Base-by-base conservation (phyloP, 306 rosid genomes). In the Canavalia gladiata region DNA sequence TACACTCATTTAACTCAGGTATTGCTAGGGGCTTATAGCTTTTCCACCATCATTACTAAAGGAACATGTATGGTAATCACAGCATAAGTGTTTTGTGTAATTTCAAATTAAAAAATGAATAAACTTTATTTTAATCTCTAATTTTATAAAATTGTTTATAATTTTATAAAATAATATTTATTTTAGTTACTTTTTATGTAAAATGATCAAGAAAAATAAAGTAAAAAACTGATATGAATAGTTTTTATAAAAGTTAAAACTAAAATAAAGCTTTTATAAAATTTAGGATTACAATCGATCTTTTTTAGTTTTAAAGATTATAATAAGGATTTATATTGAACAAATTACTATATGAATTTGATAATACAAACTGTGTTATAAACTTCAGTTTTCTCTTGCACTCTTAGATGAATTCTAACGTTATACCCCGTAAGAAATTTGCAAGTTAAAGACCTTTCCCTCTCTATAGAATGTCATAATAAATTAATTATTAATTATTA, bases 31-130 rank as follows among this genome's bases (percentile, higher is more conserved):
- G 13, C 1, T 47, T 65, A 41, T 66, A 66, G 37, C 30, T 42
- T 56, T 74, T 29, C 13, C 55, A 52, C 37, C 77, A 54, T 72
- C 65, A 72, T 72, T 72, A 28, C 6, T 18, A 39, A 25, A 37
- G 1, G 12, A 41, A 28, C 0, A 0, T 52, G 37, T 35, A 18
- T 18, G 29, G 33, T 39, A 37, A 73, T 55, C 39, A 37, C 52
- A 43, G 11, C 62, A 56, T 2, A 39, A 4, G 3, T 13, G 25
- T 64, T 39, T 28, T 67, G 18, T 25, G 5, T 28, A 28, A 29
- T 29, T 68, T 68, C 29, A 30, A 3, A 8, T 29, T 11, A 28
- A 18, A 18, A 18, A 18, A 18, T 18, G 25, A 18, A 18, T 18
- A 18, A 18, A 18, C 25, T 18, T 18, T 18, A 18, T 18, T 18